Evolutionary conservation across 345 rosid genomes (phyloP).

Genomic region (Aethionema arabicum): DNA sequence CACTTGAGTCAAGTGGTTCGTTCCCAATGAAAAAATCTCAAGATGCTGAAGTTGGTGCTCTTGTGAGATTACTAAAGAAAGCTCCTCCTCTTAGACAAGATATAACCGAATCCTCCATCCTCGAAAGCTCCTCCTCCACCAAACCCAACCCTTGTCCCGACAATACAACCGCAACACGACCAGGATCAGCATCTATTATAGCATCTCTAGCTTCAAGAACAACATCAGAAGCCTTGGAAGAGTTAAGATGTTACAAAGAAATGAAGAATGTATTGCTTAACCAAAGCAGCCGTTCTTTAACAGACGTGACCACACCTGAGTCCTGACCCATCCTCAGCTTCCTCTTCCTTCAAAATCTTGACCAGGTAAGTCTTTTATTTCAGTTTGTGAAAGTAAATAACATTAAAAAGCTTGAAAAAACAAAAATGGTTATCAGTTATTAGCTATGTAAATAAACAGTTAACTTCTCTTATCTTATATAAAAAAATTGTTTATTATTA

Average conservation of each 20-base stretch:
- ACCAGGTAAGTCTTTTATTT: neutral
- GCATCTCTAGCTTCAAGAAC: conserved; percentile 62
- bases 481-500: neutral
- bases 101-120: conserved; percentile 37
- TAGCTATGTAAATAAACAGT: conserved; percentile 3
- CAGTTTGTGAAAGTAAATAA: no score
- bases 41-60: conserved; percentile 91
- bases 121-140: conserved; percentile 32
- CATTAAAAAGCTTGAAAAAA: neutral
- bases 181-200: conserved; percentile 29
- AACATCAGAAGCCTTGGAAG: conserved; percentile 85
- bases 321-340: conserved; percentile 19
- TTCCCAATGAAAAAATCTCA: conserved; percentile 58
- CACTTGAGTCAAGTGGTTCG: conserved; percentile 48
- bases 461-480: neutral
- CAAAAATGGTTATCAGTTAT: neutral
- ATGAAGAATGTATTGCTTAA: conserved; percentile 59
- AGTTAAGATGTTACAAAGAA: conserved; percentile 66
- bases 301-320: conserved; percentile 8
- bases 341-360: conserved; percentile 35
- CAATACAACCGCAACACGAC: conserved; percentile 30
- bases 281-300: conserved; percentile 44
- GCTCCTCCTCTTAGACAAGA: conserved; percentile 84
- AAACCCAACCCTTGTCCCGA: conserved; percentile 24
- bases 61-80: conserved; percentile 78